Percentiles rank a stretch among this genome's conserved stretches.
These are phyloP conservation scores for Linnemannia hyalina DNA, from an alignment of 192 early-diverging fungal genomes.

Conservation along the genomic window DNA sequence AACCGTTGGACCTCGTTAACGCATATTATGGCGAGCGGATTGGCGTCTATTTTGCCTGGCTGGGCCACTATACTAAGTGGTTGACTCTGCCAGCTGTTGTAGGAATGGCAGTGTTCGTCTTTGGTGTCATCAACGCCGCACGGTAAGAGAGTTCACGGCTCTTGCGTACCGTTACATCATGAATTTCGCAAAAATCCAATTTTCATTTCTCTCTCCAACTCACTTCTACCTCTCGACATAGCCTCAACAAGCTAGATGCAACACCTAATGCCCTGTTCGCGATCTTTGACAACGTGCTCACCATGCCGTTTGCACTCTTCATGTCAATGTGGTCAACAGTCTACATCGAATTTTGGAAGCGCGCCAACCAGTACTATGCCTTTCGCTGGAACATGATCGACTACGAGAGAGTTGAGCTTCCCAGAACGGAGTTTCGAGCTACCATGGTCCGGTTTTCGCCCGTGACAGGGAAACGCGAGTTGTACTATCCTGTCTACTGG, in stretches of 20 bases:
- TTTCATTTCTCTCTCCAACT: not conserved
- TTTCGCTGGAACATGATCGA: conserved; percentile 67
- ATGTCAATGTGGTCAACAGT: conserved; percentile 73
- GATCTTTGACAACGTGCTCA: conserved; percentile 73
- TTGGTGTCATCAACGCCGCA: conserved; percentile 58
- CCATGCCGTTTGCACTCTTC: conserved; percentile 69
- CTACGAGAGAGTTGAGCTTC: conserved; percentile 58
- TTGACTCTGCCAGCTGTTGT: conserved; percentile 59
- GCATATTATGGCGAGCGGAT: conserved; percentile 75
- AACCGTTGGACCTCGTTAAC: conserved; percentile 63
- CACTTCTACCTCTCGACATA: not conserved
- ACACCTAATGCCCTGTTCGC: conserved; percentile 47
- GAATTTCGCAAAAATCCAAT: not conserved
- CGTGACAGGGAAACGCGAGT: conserved; percentile 59
- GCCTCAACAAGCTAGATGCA: conserved; percentile 37
- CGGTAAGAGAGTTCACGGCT: not conserved
- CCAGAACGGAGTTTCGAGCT: conserved; percentile 66
- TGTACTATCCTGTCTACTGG: conserved; percentile 50
- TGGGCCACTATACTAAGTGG: conserved; percentile 76
- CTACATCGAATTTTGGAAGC: conserved; percentile 73
- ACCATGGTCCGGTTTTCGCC: conserved; percentile 57
- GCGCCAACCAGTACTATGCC: conserved; percentile 56
- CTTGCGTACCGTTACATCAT: not conserved
- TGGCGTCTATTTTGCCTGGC: conserved; percentile 77
- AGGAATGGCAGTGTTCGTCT: conserved; percentile 66